Percentiles rank a stretch among this genome's conserved stretches.
These are phyloP conservation scores for Trichoderma atrobrunneum DNA, from an alignment of 2,329 filamentous ascomycete species.

Conservation along the genomic window DNA sequence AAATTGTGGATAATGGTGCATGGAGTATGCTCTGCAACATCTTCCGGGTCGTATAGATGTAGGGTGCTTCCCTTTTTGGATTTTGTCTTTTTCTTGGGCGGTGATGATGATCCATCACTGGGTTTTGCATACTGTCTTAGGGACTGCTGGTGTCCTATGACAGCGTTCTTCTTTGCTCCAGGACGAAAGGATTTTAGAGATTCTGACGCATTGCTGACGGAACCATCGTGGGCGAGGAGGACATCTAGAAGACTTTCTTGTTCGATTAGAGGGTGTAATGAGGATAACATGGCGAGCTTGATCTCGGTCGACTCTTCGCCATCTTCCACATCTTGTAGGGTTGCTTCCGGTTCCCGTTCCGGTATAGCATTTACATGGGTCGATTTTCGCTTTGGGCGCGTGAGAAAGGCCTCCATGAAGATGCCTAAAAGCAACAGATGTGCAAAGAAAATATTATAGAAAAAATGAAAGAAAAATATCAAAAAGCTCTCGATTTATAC, in stretches of 20 bases:
- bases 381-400: conserved; percentile 50
- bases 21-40: conserved; percentile 79
- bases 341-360: conserved; percentile 23
- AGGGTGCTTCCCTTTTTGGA: conserved; percentile 79
- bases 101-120: conserved; percentile 9
- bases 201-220: conserved; percentile 62
- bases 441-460: not conserved
- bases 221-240: conserved; percentile 74
- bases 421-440: not conserved
- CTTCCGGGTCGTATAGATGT: conserved; percentile 76
- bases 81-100: conserved; percentile 50
- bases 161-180: conserved; percentile 35
- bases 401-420: conserved; percentile 59
- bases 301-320: conserved; percentile 82
- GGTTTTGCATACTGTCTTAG: conserved; percentile 50
- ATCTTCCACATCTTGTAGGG: conserved; percentile 34
- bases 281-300: conserved; percentile 80
- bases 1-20: conserved; percentile 95
- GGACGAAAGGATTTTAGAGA: conserved; percentile 43
- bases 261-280: conserved; percentile 63
- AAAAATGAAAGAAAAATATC: not conserved
- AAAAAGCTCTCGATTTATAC: not conserved
- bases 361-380: conserved; percentile 28
- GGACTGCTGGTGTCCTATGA: conserved; percentile 61
- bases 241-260: conserved; percentile 73